Evolutionary conservation across 2,329 filamentous ascomycete genomes (phyloP).

Genomic region (Sphaerulina musiva): DNA sequence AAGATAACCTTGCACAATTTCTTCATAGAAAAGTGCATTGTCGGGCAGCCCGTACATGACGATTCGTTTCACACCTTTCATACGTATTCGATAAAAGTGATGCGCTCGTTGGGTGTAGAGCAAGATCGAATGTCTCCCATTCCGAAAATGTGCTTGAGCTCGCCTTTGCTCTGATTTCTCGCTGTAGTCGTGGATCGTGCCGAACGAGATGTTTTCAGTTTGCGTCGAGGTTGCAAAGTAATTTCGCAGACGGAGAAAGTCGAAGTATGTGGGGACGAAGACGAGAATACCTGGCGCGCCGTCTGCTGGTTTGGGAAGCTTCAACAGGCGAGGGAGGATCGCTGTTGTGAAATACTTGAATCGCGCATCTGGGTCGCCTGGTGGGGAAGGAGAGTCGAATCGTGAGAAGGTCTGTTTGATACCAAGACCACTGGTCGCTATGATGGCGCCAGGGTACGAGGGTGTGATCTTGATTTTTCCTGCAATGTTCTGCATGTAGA

Average conservation of each 20-base stretch:
- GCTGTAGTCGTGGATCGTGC: slow-evolving; percentile 82
- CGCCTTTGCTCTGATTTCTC: slow-evolving; percentile 70
- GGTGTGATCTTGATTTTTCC: slow-evolving; percentile 68
- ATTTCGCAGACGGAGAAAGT: slow-evolving; percentile 90
- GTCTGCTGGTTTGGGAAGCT: slow-evolving; percentile 56
- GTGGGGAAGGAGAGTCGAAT: slow-evolving; percentile 64
- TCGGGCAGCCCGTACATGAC: slow-evolving; percentile 87
- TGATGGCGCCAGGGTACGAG: slow-evolving; percentile 62
- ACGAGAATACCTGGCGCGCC: slow-evolving; percentile 62
- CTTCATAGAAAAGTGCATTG: slow-evolving; percentile 73
- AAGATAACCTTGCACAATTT: slow-evolving; percentile 65
- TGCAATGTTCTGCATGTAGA: slow-evolving; percentile 69
- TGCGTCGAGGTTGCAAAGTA: slow-evolving; percentile 68
- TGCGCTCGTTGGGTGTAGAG: slow-evolving; percentile 95
- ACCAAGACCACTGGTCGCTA: slow-evolving; percentile 48
- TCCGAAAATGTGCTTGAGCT: slow-evolving; percentile 79
- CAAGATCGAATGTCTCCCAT: slow-evolving; percentile 71
- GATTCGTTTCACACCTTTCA: slow-evolving; percentile 75
- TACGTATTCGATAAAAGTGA: slow-evolving; percentile 82
- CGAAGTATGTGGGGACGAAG: slow-evolving; percentile 88
- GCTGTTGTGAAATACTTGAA: slow-evolving; percentile 87
- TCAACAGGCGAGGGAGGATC: slow-evolving; percentile 67
- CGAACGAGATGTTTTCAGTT: slow-evolving; percentile 60
- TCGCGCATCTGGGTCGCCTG: slow-evolving; percentile 73
- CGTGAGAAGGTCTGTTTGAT: slow-evolving; percentile 85